Conservation (phyloP, 805 yeast species). For the Naumovozyma dairenensis region DNA sequence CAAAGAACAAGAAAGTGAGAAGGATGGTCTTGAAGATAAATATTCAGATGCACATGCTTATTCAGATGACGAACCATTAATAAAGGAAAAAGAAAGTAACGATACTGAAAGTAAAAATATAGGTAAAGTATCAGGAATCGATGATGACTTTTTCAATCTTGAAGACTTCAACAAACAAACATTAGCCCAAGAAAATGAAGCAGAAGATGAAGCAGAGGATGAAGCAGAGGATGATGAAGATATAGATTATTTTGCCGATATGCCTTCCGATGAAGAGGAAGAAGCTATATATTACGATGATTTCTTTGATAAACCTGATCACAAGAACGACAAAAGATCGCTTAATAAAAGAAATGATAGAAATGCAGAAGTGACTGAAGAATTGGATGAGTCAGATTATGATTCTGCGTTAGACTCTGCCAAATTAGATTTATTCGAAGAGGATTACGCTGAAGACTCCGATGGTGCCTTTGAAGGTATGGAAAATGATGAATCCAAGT, state of each 20-base stretch:
- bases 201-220: slow-evolving; percentile 34
- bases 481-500: slow-evolving; percentile 21
- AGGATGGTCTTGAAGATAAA: slow-evolving; percentile 19
- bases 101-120: slow-evolving; percentile 19
- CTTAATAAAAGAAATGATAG: slow-evolving; percentile 6
- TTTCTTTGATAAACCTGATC: slow-evolving; percentile 42
- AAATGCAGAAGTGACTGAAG: slow-evolving; percentile 27
- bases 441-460: slow-evolving; percentile 28
- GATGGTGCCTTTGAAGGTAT: slow-evolving; percentile 12
- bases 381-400: slow-evolving; percentile 48
- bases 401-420: slow-evolving; percentile 53
- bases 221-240: slow-evolving; percentile 41
- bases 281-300: slow-evolving; percentile 55
- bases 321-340: slow-evolving; percentile 5
- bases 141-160: slow-evolving; percentile 76
- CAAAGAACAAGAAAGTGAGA: slow-evolving; percentile 22
- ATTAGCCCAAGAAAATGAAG: slow-evolving; percentile 47
- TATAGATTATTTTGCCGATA: slow-evolving; percentile 41
- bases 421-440: slow-evolving; percentile 48
- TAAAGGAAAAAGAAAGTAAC: slow-evolving; percentile 25
- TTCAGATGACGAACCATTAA: slow-evolving; percentile 22
- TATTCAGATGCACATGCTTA: slow-evolving; percentile 17
- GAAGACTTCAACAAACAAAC: slow-evolving; percentile 75
- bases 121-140: slow-evolving; percentile 52
- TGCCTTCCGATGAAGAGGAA: slow-evolving; percentile 43